Evolutionary conservation across 2,329 filamentous ascomycete genomes (phyloP).

Genomic region (Paracamarosporium sp.): DNA sequence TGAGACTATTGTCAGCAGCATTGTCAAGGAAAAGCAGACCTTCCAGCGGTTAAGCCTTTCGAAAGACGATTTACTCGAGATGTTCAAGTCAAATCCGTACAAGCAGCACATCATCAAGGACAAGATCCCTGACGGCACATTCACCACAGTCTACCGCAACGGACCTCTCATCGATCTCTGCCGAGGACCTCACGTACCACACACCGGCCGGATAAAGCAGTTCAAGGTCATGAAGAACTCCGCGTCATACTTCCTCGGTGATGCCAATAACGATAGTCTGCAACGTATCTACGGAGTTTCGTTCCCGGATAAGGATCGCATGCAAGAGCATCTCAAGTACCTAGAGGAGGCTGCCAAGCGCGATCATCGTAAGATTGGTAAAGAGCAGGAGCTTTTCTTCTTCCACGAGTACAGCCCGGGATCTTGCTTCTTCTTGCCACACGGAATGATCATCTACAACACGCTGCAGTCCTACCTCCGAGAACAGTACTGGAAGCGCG

Average conservation of each 20-base stretch:
- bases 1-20: slow-evolving; percentile 78
- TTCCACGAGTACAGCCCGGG: slow-evolving; percentile 95
- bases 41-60: slow-evolving; percentile 89
- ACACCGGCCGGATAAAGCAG: slow-evolving; percentile 91
- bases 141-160: slow-evolving; percentile 92
- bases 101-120: slow-evolving; percentile 97
- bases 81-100: slow-evolving; percentile 98
- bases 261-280: slow-evolving; percentile 90
- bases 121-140: slow-evolving; percentile 87
- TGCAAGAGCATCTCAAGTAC: slow-evolving; percentile 92
- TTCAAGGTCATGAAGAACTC: slow-evolving; percentile 92
- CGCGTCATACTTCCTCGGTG: slow-evolving; percentile 90
- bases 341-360: slow-evolving; percentile 98
- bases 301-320: slow-evolving; percentile 95
- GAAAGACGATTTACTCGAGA: slow-evolving; percentile 90
- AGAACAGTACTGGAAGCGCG: slow-evolving; percentile 89
- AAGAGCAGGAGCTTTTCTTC: slow-evolving; percentile 97
- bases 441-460: slow-evolving; percentile 94
- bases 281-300: slow-evolving; percentile 97
- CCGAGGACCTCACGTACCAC: slow-evolving; percentile 90
- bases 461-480: slow-evolving; percentile 81
- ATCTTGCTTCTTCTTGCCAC: slow-evolving; percentile 88
- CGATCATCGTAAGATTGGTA: slow-evolving; percentile 91
- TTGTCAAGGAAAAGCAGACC: slow-evolving; percentile 95
- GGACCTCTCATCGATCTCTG: slow-evolving; percentile 95